Evolutionary conservation across 306 rosid genomes (phyloP).

Genomic region (Biancaea sappan): DNA sequence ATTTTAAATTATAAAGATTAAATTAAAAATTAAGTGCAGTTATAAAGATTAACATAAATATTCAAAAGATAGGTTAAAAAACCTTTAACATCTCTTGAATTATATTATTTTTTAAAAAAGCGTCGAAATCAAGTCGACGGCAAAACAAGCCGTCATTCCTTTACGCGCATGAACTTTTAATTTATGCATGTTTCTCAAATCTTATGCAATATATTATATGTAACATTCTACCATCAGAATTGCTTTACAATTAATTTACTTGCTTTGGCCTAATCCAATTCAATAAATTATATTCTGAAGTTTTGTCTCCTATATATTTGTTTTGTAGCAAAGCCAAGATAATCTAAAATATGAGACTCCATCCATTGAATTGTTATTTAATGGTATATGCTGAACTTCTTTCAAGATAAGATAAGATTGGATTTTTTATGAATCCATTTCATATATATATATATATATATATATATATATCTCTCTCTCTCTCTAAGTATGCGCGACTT

Average conservation of each 20-base stretch:
- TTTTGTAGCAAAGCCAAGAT: not conserved
- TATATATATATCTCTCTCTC: too few relatives aligned
- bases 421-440: not conserved
- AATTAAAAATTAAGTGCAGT: too few relatives aligned
- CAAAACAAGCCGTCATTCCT: too few relatives aligned
- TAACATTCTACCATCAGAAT: not conserved
- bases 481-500: not conserved
- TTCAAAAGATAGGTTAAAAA: too few relatives aligned
- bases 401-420: not conserved
- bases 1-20: too few relatives aligned
- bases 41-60: too few relatives aligned
- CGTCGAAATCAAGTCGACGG: too few relatives aligned
- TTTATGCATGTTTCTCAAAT: too few relatives aligned
- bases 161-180: too few relatives aligned
- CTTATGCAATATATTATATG: not conserved
- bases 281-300: not conserved
- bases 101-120: too few relatives aligned
- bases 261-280: not conserved
- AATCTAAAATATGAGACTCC: not conserved
- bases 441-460: too few relatives aligned
- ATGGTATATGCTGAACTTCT: not conserved
- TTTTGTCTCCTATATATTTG: conserved; percentile 5
- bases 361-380: not conserved
- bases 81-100: too few relatives aligned
- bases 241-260: not conserved